These are phyloP conservation scores for Epicoccum nigrum DNA, from an alignment of 2,329 filamentous ascomycete genomes.

Conservation along the genomic window DNA sequence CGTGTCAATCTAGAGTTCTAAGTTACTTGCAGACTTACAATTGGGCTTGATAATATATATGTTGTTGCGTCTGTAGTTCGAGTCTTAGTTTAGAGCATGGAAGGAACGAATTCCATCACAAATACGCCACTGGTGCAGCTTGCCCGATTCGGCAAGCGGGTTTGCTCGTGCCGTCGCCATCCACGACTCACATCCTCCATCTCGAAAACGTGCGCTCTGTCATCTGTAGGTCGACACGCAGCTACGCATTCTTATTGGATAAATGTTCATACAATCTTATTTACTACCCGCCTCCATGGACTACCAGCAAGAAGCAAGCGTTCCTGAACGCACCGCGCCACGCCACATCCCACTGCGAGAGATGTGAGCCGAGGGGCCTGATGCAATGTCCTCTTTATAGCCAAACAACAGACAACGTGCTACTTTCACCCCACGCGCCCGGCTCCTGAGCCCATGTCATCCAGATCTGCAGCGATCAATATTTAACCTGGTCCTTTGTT, in stretches of 20 bases:
- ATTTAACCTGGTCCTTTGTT: constrained; percentile 10
- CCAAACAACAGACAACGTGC: constrained; percentile 29
- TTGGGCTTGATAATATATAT: too few species aligned
- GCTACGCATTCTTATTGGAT: constrained; percentile 13
- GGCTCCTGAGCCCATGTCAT: constrained; percentile 17
- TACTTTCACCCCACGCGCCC: constrained; percentile 9
- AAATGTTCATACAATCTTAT: neutral
- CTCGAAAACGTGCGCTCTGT: constrained; percentile 23
- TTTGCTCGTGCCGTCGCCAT: neutral
- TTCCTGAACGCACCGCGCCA: constrained; percentile 16
- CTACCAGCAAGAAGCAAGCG: constrained; percentile 13
- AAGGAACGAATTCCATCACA: neutral
- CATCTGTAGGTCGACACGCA: neutral
- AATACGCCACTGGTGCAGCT: constrained; percentile 1
- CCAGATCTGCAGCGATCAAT: constrained; percentile 10
- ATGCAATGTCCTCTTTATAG: constrained; percentile 3
- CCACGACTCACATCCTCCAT: constrained; percentile 24
- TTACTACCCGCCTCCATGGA: constrained; percentile 4
- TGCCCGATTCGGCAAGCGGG: constrained; percentile 18
- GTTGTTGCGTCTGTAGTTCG: too few species aligned
- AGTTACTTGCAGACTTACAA: too few species aligned
- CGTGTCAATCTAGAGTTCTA: too few species aligned
- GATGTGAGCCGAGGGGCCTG: constrained; percentile 10
- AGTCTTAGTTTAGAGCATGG: too few species aligned
- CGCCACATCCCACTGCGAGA: constrained; percentile 10